Conservation (phyloP, 1,284 basidiomycete species). For the Sporisorium sorghi region DNA sequence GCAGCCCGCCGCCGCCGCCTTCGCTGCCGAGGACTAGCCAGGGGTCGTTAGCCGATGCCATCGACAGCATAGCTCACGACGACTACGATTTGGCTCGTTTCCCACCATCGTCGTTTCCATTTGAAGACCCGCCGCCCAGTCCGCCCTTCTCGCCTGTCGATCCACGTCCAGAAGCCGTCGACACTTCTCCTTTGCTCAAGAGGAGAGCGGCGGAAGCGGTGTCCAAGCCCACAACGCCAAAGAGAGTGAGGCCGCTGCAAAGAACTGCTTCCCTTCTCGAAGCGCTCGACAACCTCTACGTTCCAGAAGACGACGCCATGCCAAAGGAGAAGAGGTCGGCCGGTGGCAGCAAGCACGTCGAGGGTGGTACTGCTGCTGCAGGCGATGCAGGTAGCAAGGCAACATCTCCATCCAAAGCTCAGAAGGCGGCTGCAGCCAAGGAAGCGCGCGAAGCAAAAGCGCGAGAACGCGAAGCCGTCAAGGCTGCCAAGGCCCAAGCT, state of each 20-base stretch:
- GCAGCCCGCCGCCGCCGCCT: constrained; percentile 37
- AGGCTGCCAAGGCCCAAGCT: constrained; percentile 23
- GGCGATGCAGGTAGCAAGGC: background rate
- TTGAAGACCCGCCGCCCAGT: constrained; percentile 24
- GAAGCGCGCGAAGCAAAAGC: constrained; percentile 34
- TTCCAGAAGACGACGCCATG: constrained; percentile 2
- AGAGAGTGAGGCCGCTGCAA: constrained; percentile 9
- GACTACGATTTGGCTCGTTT: constrained; percentile 10
- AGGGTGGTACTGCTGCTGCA: background rate
- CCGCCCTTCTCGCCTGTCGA: constrained; percentile 25
- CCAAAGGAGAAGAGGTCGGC: background rate
- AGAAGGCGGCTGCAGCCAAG: constrained; percentile 17
- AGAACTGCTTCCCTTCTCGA: constrained; percentile 32
- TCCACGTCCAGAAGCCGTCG: background rate
- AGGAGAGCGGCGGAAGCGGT: constrained; percentile 1
- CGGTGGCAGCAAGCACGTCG: background rate
- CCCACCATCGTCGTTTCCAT: constrained; percentile 27
- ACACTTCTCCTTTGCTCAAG: constrained; percentile 16
- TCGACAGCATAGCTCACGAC: constrained; percentile 19
- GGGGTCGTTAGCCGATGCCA: constrained; percentile 1
- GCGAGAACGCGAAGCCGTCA: constrained; percentile 32
- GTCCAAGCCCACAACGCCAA: constrained; percentile 8
- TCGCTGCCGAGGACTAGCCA: constrained; percentile 21
- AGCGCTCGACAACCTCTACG: constrained; percentile 38
- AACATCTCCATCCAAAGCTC: constrained; percentile 9